Evolutionary conservation across 139 green algal species (phyloP).

Genomic region (Coelastrella sp.): DNA sequence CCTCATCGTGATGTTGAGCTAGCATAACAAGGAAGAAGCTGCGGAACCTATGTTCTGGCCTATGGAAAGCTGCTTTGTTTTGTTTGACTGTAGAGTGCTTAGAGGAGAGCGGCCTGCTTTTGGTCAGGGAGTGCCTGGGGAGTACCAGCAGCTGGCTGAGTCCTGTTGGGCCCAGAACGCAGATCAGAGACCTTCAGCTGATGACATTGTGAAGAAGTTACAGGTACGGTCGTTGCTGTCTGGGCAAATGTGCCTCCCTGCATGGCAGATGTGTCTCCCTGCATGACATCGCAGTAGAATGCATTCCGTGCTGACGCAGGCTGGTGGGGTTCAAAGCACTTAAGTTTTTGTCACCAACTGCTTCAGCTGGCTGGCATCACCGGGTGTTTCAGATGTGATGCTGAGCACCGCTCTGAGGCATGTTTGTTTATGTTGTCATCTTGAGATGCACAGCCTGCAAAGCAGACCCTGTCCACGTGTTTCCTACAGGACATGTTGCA

Average conservation of each 20-base stretch:
- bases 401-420: too few relatives aligned
- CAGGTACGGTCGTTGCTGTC: too few relatives aligned
- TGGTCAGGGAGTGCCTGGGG: neutral
- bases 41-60: too few relatives aligned
- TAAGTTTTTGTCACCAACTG: too few relatives aligned
- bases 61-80: neutral
- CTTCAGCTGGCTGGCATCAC: too few relatives aligned
- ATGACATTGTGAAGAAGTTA: neutral
- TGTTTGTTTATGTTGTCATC: neutral
- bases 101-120: neutral
- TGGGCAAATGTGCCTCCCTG: neutral
- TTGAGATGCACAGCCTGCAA: neutral
- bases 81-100: neutral
- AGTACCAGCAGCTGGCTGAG: neutral
- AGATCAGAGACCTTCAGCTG: neutral
- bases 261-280: neutral
- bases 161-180: neutral
- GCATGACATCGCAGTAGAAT: neutral
- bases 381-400: too few relatives aligned
- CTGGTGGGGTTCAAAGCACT: too few relatives aligned
- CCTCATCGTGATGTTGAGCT: neutral
- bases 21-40: neutral
- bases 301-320: too few relatives aligned
- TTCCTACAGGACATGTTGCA: neutral
- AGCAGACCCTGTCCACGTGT: neutral